These are phyloP conservation scores for Avena insularis DNA, from an alignment of 176 grass and related monocot genomes.

Conservation along the genomic window DNA sequence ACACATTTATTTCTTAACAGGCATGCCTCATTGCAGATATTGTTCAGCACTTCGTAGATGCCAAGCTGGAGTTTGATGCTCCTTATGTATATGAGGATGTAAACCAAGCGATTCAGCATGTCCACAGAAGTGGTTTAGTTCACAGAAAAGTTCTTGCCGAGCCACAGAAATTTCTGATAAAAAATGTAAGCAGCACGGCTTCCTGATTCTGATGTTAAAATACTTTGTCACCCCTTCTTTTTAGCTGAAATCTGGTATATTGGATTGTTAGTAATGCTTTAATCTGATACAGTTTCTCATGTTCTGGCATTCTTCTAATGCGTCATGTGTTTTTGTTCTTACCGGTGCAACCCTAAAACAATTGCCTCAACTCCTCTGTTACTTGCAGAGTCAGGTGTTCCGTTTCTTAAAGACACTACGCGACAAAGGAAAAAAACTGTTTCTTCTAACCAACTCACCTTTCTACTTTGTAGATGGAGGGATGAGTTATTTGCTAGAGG, in stretches of 20 bases:
- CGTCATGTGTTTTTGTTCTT: neutral
- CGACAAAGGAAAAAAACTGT: constrained; percentile 92
- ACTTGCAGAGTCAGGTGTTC: constrained; percentile 66
- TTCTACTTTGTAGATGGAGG: constrained; percentile 98
- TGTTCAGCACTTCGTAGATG: constrained; percentile 91
- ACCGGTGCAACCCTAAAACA: constrained; percentile 12
- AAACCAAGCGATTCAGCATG: constrained; percentile 93
- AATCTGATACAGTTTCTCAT: constrained; percentile 29
- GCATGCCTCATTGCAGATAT: constrained; percentile 97
- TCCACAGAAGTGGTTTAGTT: constrained; percentile 87
- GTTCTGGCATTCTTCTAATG: constrained; percentile 13
- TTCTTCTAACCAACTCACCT: constrained; percentile 97
- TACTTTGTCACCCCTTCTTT: neutral
- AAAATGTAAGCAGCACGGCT: constrained; percentile 69
- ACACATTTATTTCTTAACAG: constrained; percentile 58
- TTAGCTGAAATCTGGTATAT: constrained; percentile 7
- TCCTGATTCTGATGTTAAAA: neutral
- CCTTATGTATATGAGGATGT: constrained; percentile 96
- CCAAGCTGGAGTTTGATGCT: constrained; percentile 95
- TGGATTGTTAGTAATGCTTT: constrained; percentile 6
- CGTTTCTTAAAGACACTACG: constrained; percentile 77
- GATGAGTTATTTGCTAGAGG: constrained; percentile 96
- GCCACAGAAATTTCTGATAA: constrained; percentile 86
- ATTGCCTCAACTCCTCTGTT: constrained; percentile 42
- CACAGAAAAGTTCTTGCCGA: constrained; percentile 88